Evolutionary conservation across 495 filamentous ascomycete species (phyloP).

Genomic region (Hyphodiscus hymeniophilus): DNA sequence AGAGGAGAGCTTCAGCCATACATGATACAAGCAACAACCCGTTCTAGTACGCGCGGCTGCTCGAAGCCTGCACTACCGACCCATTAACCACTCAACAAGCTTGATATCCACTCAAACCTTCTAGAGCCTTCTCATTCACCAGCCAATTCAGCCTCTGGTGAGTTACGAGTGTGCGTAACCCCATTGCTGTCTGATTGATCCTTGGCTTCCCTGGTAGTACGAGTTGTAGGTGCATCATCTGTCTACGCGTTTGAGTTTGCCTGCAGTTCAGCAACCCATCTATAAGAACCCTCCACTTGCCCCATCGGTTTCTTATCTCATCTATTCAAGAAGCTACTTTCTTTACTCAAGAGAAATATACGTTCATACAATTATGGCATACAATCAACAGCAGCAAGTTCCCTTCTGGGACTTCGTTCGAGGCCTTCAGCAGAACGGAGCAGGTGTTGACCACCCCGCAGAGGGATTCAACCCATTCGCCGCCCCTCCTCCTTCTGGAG

Average conservation of each 20-base stretch:
- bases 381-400: constrained; percentile 22
- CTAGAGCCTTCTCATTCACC: constrained; percentile 14
- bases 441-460: constrained; percentile 19
- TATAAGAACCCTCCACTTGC: constrained; percentile 1
- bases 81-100: constrained; percentile 9
- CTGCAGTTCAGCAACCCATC: constrained; percentile 7
- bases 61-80: not conserved
- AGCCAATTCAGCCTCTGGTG: too few species aligned
- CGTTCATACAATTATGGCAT: constrained; percentile 18
- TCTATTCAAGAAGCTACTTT: constrained; percentile 7
- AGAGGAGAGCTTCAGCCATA: not conserved
- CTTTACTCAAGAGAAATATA: constrained; percentile 6
- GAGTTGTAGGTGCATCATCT: not conserved
- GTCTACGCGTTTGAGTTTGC: constrained; percentile 1
- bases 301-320: constrained; percentile 10
- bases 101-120: constrained; percentile 1
- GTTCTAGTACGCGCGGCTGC: constrained; percentile 8
- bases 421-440: constrained; percentile 17
- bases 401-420: constrained; percentile 21
- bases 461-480: not conserved
- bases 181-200: constrained; percentile 9
- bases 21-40: too few species aligned
- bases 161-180: too few species aligned
- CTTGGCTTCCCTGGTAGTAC: too few species aligned
- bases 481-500: not conserved